Conservation (phyloP, 805 yeast species). For the Vanderwaltozyma tropicalis region DNA sequence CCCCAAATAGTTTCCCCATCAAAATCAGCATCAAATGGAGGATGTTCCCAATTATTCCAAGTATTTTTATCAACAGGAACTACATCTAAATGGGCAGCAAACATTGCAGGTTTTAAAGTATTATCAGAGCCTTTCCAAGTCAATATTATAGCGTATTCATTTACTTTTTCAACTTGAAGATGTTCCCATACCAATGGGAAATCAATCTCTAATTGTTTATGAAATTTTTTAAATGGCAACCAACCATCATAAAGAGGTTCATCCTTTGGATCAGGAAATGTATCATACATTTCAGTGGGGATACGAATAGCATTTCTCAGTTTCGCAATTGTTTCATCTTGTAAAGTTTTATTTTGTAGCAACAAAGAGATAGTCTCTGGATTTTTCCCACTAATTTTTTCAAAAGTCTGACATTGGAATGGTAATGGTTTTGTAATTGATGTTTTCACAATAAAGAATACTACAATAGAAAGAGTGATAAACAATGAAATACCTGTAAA, state of each 20-base stretch:
- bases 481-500: no score
- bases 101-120: slow-evolving; percentile 50
- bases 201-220: slow-evolving; percentile 40
- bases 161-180: slow-evolving; percentile 44
- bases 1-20: slow-evolving; percentile 64
- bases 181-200: slow-evolving; percentile 46
- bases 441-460: background rate
- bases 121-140: slow-evolving; percentile 52
- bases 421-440: background rate
- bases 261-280: slow-evolving; percentile 26
- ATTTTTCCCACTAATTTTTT: background rate
- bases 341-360: background rate
- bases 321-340: slow-evolving; percentile 31
- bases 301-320: slow-evolving; percentile 51
- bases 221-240: slow-evolving; percentile 40
- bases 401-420: background rate
- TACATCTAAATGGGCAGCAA: slow-evolving; percentile 77
- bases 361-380: background rate
- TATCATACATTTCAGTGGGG: slow-evolving; percentile 56
- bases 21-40: slow-evolving; percentile 56
- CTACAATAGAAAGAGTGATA: no score
- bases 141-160: slow-evolving; percentile 53
- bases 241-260: slow-evolving; percentile 27
- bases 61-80: slow-evolving; percentile 68
- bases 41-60: slow-evolving; percentile 48